Conservation (phyloP, 1,284 basidiomycete species). For the Schizophyllum amplum region DNA sequence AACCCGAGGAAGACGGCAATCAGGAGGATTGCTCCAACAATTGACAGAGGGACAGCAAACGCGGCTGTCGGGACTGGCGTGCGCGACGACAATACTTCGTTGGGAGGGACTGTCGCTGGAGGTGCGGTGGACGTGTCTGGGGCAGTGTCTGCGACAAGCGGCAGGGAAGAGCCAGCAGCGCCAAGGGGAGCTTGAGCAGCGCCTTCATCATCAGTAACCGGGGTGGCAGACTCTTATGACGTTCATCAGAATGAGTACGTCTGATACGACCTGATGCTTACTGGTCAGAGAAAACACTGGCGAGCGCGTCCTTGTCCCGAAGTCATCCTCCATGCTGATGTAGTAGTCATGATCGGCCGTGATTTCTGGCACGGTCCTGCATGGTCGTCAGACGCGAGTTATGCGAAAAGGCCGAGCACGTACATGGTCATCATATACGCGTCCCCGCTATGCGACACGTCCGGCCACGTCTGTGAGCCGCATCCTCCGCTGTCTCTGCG, state of each 20-base stretch:
- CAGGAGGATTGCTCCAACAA: slow-evolving; percentile 32
- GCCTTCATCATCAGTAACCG: background rate
- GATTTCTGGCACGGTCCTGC: slow-evolving; percentile 27
- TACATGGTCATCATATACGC: slow-evolving; percentile 20
- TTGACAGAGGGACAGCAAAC: slow-evolving; percentile 36
- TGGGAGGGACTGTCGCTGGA: background rate
- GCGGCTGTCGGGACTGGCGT: slow-evolving; percentile 29
- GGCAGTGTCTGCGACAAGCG: background rate
- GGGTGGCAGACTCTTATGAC: too few relatives aligned
- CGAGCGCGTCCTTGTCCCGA: slow-evolving; percentile 27
- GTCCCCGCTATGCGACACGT: too few relatives aligned
- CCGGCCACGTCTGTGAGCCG: slow-evolving; percentile 9
- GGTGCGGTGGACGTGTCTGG: slow-evolving; percentile 1
- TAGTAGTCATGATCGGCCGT: slow-evolving; percentile 21
- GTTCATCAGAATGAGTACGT: background rate
- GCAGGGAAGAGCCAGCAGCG: background rate
- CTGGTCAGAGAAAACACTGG: slow-evolving; percentile 33
- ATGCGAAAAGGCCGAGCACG: slow-evolving; percentile 4
- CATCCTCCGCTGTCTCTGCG: slow-evolving; percentile 17
- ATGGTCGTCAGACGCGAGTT: slow-evolving; percentile 5
- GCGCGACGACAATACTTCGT: slow-evolving; percentile 5
- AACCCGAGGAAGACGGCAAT: slow-evolving; percentile 17
- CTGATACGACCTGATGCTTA: too few relatives aligned
- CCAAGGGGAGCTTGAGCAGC: slow-evolving; percentile 10
- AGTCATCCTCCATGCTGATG: slow-evolving; percentile 33